Evolutionary conservation across 2,329 filamentous ascomycete genomes (phyloP), one percentile per base, ranked within the genome.

Genomic region (Sordariomycetes sp.): DNA sequence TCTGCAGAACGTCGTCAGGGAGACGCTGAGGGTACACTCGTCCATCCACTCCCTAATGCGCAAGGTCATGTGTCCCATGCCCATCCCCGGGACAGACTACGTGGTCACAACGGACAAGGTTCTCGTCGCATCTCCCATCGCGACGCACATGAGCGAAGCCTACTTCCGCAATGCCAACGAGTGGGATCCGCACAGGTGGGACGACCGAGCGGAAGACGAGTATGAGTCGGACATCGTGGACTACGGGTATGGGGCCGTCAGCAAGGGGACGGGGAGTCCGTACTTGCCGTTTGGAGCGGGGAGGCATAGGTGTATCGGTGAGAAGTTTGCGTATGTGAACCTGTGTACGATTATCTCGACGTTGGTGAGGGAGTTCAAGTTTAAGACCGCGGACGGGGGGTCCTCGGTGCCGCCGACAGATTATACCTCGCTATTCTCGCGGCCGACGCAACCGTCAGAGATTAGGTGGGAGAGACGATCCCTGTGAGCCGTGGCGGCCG

Each of bases 31-130:
- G 1, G 70, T 89, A 16, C 86, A 90, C 69, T 78, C 82, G 0
- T 86, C 87, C 0, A 89, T 90, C 61, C 87, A 90, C 72, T 85
- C 83, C 48, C 82, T 90, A 61, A 79, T 90, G 75, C 85, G 87
- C 63, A 83, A 85, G 64, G 87, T 89, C 64, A 90, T 85, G 70
- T 81, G 79, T 57, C 83, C 85, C 1, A 75, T 90, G 65, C 71
- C 78, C 0, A 74, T 88, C 25, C 78, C 81, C 10, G 76, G 76
- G 8, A 82, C 78, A 3, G 73, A 75, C 55, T 86, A 79, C 67
- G 70, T 78, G 43, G 75, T 86, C 58, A 66, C 77, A 76, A 48
- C 88, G 74, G 86, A 67, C 59, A 70, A 69, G 51, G 65, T 70
- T 6, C 62, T 65, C 69, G 75, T 65, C 64, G 79, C 68, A 64